A percentile compares a stretch with the other conserved stretches of the same genome.
Conservation (phyloP, 768 basidiomycete species). For the Serendipita sp. region DNA sequence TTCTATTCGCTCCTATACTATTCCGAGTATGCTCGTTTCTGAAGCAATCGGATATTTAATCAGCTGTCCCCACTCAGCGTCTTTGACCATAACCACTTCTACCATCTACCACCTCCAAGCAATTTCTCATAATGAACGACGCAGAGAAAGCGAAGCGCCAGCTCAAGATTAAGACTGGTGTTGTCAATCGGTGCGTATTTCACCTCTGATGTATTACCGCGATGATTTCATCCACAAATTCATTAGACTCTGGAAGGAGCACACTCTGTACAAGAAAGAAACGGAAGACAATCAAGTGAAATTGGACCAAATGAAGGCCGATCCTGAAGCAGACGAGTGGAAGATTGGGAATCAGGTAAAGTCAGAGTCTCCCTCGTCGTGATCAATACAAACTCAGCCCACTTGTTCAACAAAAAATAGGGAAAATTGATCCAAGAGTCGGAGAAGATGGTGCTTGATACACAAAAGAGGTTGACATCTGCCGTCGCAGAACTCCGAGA, state of each 20-base stretch:
- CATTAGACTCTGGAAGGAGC: conserved; percentile 50
- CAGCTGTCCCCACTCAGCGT: no score
- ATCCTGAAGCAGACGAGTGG: conserved; percentile 51
- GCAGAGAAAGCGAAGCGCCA: conserved; percentile 29
- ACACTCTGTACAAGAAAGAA: conserved; percentile 48
- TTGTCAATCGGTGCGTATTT: conserved; percentile 39
- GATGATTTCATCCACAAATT: background rate
- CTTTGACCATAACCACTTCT: no score
- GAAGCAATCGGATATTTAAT: no score
- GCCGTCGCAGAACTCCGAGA: conserved; percentile 47
- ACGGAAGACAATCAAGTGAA: conserved; percentile 38
- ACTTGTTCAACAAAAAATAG: conserved; percentile 21
- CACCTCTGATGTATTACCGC: background rate
- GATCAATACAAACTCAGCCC: background rate
- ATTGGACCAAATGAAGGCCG: conserved; percentile 44
- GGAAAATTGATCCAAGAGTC: conserved; percentile 57
- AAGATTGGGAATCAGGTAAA: conserved; percentile 44
- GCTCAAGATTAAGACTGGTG: conserved; percentile 62
- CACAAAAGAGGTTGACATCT: conserved; percentile 40
- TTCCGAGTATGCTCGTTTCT: no score
- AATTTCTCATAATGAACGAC: background rate
- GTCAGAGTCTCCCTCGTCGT: conserved; percentile 10
- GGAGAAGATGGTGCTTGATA: conserved; percentile 63
- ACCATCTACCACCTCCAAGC: no score
- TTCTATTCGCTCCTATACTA: no score